These are phyloP conservation scores for Sanghuangporus sanghuang DNA, from an alignment of 1,284 basidiomycete genomes.

Conservation along the genomic window DNA sequence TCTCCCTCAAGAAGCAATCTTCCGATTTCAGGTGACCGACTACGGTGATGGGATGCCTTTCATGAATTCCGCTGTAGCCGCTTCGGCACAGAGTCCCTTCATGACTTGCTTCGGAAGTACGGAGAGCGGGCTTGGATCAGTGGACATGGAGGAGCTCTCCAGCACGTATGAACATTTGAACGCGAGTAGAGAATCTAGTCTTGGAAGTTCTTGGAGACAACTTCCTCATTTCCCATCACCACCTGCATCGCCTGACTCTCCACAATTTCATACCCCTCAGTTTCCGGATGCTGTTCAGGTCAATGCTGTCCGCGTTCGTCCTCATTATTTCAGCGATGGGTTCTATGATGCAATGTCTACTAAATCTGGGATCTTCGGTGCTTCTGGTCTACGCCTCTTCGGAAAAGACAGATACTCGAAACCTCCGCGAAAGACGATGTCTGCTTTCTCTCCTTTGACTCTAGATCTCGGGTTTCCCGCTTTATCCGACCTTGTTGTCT, in stretches of 20 bases:
- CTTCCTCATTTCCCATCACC: slow-evolving; percentile 11
- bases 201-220: slow-evolving; percentile 8
- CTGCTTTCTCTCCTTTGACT: neutral
- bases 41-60: neutral
- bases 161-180: slow-evolving; percentile 4
- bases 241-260: slow-evolving; percentile 2
- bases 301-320: neutral
- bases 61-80: neutral
- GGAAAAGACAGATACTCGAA: neutral
- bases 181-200: slow-evolving; percentile 5
- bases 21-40: slow-evolving; percentile 6
- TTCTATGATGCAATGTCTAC: neutral
- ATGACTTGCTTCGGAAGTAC: neutral
- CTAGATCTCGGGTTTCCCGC: neutral
- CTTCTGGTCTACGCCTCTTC: neutral
- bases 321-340: neutral
- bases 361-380: neutral
- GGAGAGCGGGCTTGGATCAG: neutral
- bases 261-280: neutral
- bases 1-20: neutral
- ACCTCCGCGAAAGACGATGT: neutral
- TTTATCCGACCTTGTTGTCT: neutral
- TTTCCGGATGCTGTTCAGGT: neutral
- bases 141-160: neutral
- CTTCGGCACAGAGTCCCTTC: neutral